phyloP scores from a whole-genome alignment of 1,284 basidiomycete species.

The Moesziomyces sp. region DNA sequence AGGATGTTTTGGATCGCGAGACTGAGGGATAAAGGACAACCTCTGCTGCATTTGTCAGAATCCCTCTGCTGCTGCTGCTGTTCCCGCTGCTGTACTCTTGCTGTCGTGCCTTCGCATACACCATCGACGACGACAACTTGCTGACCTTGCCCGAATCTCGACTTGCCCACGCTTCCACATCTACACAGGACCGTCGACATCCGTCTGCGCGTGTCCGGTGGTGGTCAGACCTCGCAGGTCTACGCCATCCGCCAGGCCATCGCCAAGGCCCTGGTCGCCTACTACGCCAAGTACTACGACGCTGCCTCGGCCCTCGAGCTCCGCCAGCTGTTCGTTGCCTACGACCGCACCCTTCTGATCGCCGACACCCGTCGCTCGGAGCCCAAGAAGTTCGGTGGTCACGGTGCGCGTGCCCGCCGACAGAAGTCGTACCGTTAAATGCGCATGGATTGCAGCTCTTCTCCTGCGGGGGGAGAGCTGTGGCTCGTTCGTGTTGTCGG shows the following conservation, averaged over 20 bases:
- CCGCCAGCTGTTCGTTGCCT: slow-evolving; percentile 64
- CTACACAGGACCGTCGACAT: slow-evolving; percentile 77
- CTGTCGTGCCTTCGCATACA: too few relatives aligned
- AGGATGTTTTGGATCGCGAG: too few relatives aligned
- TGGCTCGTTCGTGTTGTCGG: slow-evolving; percentile 22
- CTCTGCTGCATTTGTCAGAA: too few relatives aligned
- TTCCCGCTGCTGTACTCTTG: not conserved
- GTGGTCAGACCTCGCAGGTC: slow-evolving; percentile 98
- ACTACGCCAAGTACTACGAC: slow-evolving; percentile 98
- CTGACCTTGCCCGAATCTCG: slow-evolving; percentile 7
- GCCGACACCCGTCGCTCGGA: slow-evolving; percentile 98
- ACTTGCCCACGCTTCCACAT: not conserved
- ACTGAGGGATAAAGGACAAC: too few relatives aligned
- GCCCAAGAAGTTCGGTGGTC: slow-evolving; percentile 83
- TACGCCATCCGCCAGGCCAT: slow-evolving; percentile 99
- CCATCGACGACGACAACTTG: not conserved
- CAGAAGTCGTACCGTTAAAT: slow-evolving; percentile 64
- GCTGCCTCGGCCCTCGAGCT: slow-evolving; percentile 82
- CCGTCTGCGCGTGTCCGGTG: slow-evolving; percentile 97
- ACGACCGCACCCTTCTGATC: slow-evolving; percentile 85
- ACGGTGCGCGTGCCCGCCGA: slow-evolving; percentile 67
- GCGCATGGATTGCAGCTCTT: slow-evolving; percentile 4
- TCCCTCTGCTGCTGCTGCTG: too few relatives aligned
- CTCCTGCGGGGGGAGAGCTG: slow-evolving; percentile 3
- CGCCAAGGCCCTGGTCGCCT: slow-evolving; percentile 95